Evolutionary conservation across 2,329 filamentous ascomycete genomes (phyloP), one percentile per base, ranked within the genome.

Genomic region (Chaetomium strumarium): DNA sequence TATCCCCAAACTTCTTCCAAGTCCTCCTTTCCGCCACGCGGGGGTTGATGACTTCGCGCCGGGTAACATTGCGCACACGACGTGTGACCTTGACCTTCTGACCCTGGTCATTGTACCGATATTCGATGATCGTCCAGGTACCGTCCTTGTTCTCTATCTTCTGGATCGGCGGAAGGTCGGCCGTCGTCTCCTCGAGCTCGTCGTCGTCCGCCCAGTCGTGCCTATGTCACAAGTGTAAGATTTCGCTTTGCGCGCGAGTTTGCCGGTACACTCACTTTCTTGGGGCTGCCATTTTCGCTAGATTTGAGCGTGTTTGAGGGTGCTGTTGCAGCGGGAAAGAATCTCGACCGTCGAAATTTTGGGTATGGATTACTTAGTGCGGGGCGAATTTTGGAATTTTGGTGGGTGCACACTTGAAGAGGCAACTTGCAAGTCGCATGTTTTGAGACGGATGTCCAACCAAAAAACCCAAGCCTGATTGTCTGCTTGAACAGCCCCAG

Each of bases 1-100:
- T 91, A 54, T 84, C 76, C 39, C 93, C 93, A 70, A 99, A 97
- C 77, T 99, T 99, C 65, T 79, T 62, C 92, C 92, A 97, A 66
- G 81, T 80, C 75, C 93, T 90, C 68, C 93, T 89, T 76, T 96
- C 91, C 59, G 93, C 93, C 55, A 99, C 92, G 66, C 90, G 88
- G 51, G 93, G 93, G 80, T 97, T 97, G 64, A 99, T 92, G 61
- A 88, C 83, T 73, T 95, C 90, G 72, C 90, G 91, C 72, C 95
- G 84, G 62, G 91, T 85, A 58, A 88, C 95, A 67, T 90, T 89
- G 69, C 91, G 90, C 75, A 97, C 92, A 65, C 91, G 89, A 70
- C 93, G 91, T 56, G 91, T 97, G 58, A 90, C 93, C 81, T 97
- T 97, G 68, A 97, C 88, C 73, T 95, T 95, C 72, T 95, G 91